Evolutionary conservation across 257 asterid species (phyloP).

Genomic region (Cinchona pubescens): DNA sequence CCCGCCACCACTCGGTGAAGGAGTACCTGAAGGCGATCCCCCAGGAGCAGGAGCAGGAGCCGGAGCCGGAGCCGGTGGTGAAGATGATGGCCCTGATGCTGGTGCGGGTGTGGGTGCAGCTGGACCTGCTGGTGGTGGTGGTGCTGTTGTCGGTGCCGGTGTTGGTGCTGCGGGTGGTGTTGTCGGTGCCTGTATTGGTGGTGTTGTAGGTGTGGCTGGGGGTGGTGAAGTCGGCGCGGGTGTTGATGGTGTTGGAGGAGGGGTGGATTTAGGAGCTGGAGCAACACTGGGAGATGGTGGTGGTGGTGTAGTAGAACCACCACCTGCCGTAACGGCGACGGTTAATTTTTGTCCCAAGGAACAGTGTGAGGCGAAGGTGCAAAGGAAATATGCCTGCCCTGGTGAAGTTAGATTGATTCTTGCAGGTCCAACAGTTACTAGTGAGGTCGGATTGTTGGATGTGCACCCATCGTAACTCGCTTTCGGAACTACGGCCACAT

Average conservation of each 20-base stretch:
- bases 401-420: slow-evolving; percentile 36
- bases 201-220: neutral
- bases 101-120: neutral
- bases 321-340: slow-evolving; percentile 38
- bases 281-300: slow-evolving; percentile 26
- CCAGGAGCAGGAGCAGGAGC: too few relatives aligned
- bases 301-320: slow-evolving; percentile 28
- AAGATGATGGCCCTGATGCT: neutral
- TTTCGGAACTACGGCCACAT: slow-evolving; percentile 45
- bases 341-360: slow-evolving; percentile 50
- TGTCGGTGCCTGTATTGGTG: neutral
- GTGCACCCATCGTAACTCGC: slow-evolving; percentile 37
- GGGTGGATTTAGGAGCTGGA: slow-evolving; percentile 12
- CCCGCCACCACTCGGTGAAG: neutral
- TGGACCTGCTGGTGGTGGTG: neutral
- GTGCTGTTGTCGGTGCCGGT: slow-evolving; percentile 6
- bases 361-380: slow-evolving; percentile 60
- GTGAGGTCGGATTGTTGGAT: slow-evolving; percentile 31
- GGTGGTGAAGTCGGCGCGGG: neutral
- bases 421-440: slow-evolving; percentile 44
- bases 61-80: too few relatives aligned
- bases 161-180: slow-evolving; percentile 1
- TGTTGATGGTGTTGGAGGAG: neutral
- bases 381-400: slow-evolving; percentile 47
- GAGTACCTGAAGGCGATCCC: neutral